Base-by-base conservation (phyloP, 1,284 basidiomycete genomes). In the Trichosporon coremiiforme region DNA sequence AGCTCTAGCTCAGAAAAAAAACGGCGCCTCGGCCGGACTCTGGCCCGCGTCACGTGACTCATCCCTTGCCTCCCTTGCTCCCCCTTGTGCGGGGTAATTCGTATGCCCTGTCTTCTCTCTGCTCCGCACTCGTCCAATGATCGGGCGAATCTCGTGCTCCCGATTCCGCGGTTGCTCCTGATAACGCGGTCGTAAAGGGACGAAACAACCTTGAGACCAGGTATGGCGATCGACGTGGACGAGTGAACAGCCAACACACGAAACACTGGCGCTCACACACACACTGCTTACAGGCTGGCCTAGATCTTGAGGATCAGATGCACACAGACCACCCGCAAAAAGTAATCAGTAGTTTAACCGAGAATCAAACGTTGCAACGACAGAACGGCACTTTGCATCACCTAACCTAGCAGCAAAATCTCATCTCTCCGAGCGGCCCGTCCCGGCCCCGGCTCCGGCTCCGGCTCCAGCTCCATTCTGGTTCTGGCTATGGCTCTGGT, bases 21-120 rank as follows among this genome's bases (percentile, higher is more conserved):
- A 8, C 50, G 50, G 50, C 50, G 50, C 50, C 50, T 53, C 50
- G 50, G 50, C 50, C 50, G 50, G 50, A 53, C 50, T 22, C 50
- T 53, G 50, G 22, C 20, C 50, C 50, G 50, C 22, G 20, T 53
- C 50, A 53, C 50, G 50, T 53, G 50, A 53, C 50, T 35, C 9
- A 4, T 22, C 50, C 20, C 50, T 22, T 53, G 50, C 25, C 25
- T 25, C 25, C 25, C 25, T 25, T 25, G 25, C 25, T 25, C 25
- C 25, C 25, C 25, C 25, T 25, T 25, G 25, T 3, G 25, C 50
- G 50, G 50, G 50, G 50, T 25, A 53, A 53, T 45, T 45, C 41
- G 8, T 13, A 3, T 38, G 3, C 36, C 36, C 36, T 38, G 36
- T 13, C 10, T 38, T 4, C 50, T 53, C 20, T 53, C 50, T 53